Percentiles rank a stretch among this genome's conserved stretches.
These are phyloP conservation scores for Lachnellula subtilissima DNA, from an alignment of 2,329 filamentous ascomycete genomes.

Conservation along the genomic window DNA sequence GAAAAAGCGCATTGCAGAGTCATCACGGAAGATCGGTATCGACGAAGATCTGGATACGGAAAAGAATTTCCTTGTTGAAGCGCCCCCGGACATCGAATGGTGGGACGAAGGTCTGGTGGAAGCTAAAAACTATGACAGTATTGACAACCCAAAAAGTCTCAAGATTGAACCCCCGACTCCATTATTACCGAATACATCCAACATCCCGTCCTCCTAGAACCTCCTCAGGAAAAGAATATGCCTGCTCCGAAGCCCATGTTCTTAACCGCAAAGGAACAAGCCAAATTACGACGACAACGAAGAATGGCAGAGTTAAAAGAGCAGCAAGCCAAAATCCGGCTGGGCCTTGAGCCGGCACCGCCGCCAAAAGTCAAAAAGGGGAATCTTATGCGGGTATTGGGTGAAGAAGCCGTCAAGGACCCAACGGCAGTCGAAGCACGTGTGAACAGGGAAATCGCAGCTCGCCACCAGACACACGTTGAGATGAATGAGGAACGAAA, in stretches of 20 bases:
- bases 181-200: constrained; percentile 91
- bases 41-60: constrained; percentile 88
- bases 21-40: constrained; percentile 83
- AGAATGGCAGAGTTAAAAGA: constrained; percentile 93
- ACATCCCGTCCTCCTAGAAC: constrained; percentile 85
- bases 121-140: constrained; percentile 67
- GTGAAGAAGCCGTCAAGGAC: constrained; percentile 82
- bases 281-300: constrained; percentile 82
- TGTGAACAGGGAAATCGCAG: constrained; percentile 88
- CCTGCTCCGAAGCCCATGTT: constrained; percentile 84
- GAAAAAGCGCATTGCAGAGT: constrained; percentile 87
- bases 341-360: constrained; percentile 84
- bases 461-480: constrained; percentile 75
- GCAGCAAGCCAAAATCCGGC: constrained; percentile 88
- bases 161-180: constrained; percentile 76
- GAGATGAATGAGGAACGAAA: constrained; percentile 77
- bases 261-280: constrained; percentile 84
- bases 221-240: constrained; percentile 80
- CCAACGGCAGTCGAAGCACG: constrained; percentile 94
- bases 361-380: constrained; percentile 95
- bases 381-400: constrained; percentile 95
- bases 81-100: constrained; percentile 89
- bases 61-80: constrained; percentile 79
- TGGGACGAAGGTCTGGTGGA: constrained; percentile 89
- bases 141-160: constrained; percentile 59